These are phyloP conservation scores for Aureobasidium uvarum DNA, from an alignment of 2,329 filamentous ascomycete genomes.

Conservation along the genomic window DNA sequence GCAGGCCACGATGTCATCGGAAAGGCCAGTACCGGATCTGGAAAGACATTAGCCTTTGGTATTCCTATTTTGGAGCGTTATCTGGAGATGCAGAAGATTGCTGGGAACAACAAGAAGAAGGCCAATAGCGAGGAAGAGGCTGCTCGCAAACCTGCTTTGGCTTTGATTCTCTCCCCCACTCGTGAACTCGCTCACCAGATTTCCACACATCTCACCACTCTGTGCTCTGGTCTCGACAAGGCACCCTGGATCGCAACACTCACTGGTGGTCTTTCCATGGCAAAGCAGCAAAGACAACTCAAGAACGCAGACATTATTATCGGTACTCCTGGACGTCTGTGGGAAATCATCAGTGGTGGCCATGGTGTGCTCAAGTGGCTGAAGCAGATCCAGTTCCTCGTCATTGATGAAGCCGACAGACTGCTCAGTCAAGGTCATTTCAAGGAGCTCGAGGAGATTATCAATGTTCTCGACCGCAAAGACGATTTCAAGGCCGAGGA, in stretches of 20 bases:
- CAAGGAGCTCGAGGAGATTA: constrained; percentile 86
- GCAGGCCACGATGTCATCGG: constrained; percentile 88
- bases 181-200: constrained; percentile 93
- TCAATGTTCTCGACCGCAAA: constrained; percentile 70
- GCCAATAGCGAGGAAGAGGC: constrained; percentile 29
- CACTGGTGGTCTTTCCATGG: constrained; percentile 88
- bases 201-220: constrained; percentile 71
- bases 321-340: constrained; percentile 85
- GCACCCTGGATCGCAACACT: constrained; percentile 70
- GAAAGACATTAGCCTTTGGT: constrained; percentile 92
- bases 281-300: constrained; percentile 87
- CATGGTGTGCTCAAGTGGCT: constrained; percentile 67
- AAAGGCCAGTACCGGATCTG: constrained; percentile 93
- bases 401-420: constrained; percentile 92
- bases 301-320: constrained; percentile 81
- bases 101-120: constrained; percentile 32
- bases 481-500: constrained; percentile 50
- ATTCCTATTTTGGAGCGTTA: constrained; percentile 89
- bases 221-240: constrained; percentile 65
- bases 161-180: constrained; percentile 85
- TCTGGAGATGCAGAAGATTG: constrained; percentile 52
- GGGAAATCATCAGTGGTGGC: constrained; percentile 85
- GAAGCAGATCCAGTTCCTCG: constrained; percentile 73
- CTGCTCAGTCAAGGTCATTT: constrained; percentile 91
- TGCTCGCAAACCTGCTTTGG: constrained; percentile 55